Evolutionary conservation across 495 filamentous ascomycete species (phyloP).

Genomic region (Cladorrhinum samala): DNA sequence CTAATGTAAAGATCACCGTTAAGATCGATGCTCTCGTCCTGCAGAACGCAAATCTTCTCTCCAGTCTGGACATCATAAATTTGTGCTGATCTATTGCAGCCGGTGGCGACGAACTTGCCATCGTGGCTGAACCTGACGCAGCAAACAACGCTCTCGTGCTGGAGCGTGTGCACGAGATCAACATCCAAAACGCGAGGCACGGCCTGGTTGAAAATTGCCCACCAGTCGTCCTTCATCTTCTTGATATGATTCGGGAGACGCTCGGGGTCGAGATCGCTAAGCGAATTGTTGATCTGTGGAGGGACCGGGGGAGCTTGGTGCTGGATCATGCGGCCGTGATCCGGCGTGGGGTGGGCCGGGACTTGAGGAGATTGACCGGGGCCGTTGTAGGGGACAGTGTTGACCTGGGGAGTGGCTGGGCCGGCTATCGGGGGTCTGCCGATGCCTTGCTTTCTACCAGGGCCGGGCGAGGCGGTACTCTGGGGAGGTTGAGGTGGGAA

Average conservation of each 20-base stretch:
- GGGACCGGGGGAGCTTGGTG: constrained; percentile 41
- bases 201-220: constrained; percentile 80
- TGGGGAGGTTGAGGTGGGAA: constrained; percentile 65
- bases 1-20: constrained; percentile 84
- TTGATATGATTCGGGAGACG: constrained; percentile 75
- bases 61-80: constrained; percentile 82
- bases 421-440: constrained; percentile 54
- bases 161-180: constrained; percentile 77
- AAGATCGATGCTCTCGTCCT: constrained; percentile 78
- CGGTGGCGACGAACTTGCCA: constrained; percentile 82
- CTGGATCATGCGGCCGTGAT: constrained; percentile 33
- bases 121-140: constrained; percentile 87
- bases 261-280: constrained; percentile 84
- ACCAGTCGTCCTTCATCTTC: constrained; percentile 80
- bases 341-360: constrained; percentile 67
- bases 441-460: constrained; percentile 58
- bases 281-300: constrained; percentile 58
- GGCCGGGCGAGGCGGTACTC: constrained; percentile 80
- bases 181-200: constrained; percentile 80
- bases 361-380: constrained; percentile 79
- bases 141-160: constrained; percentile 84
- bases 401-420: constrained; percentile 86
- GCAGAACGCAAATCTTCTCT: constrained; percentile 69
- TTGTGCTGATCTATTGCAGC: constrained; percentile 82
- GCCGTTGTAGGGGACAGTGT: constrained; percentile 76